Percentiles rank a stretch among this genome's conserved stretches.
Evolutionary conservation across 1,284 basidiomycete species (phyloP).

Genomic region (Ceratobasidium sp.): DNA sequence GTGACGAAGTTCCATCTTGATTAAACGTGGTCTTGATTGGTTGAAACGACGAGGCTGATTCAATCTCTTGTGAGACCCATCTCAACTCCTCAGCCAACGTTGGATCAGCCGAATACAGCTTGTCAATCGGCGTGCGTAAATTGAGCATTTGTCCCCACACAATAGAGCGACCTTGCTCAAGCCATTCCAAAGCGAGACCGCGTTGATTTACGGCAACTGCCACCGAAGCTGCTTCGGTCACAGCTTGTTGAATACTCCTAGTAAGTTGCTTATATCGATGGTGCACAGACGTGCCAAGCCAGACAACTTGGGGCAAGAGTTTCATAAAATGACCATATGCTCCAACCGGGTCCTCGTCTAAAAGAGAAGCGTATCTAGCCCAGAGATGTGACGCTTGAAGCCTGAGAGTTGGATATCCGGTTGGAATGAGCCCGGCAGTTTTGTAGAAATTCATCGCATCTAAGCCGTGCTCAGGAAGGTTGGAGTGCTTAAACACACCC

Average conservation of each 20-base stretch:
- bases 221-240: too few species aligned
- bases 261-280: not conserved
- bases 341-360: not conserved
- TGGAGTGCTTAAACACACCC: not conserved
- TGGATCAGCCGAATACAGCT: too few species aligned
- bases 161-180: too few species aligned
- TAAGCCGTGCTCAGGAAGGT: not conserved
- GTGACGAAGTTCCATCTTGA: too few species aligned
- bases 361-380: not conserved
- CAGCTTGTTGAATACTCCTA: too few species aligned
- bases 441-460: not conserved
- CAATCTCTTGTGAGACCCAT: too few species aligned
- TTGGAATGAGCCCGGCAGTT: not conserved
- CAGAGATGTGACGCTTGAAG: not conserved
- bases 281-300: not conserved
- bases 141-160: too few species aligned
- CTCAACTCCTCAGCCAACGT: too few species aligned
- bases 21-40: too few species aligned
- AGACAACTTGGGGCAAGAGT: not conserved
- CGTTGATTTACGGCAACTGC: too few species aligned
- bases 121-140: not conserved
- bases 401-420: not conserved
- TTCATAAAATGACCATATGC: not conserved
- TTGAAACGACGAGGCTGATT: too few species aligned
- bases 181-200: conserved; percentile 59